Base-by-base conservation (phyloP, 1,139 yeast genomes). In the Wickerhamomyces sp. region DNA sequence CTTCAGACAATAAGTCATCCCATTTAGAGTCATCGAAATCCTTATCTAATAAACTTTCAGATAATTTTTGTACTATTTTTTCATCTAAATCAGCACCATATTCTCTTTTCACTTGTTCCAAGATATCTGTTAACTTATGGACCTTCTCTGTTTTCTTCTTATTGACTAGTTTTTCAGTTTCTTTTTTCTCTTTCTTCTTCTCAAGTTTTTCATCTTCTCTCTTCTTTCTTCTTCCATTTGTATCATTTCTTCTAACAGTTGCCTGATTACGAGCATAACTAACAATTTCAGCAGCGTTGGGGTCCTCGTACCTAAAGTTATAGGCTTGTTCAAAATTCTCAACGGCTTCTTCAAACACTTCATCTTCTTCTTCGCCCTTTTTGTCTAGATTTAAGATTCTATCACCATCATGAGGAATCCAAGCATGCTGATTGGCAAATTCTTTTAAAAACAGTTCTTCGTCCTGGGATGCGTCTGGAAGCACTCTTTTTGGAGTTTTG, bases 211-310 rank as follows among this genome's bases (percentile, higher is more conserved):
- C 78, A 57, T 70, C 74, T 38, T 88, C 92, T 67, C 98, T 79
- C 63, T 81, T 82, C 60, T 83, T 77, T 66, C 88, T 88, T 55
- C 98, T 77, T 17, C 85, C 64, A 49, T 81, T 79, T 43, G 83
- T 74, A 37, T 79, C 81, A 18, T 82, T 78, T 59, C 98, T 76
- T 65, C 98, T 81, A 55, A 89, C 71, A 0, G 97, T 88, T 21
- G 95, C 95, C 60, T 89, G 96, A 48, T 75, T 85, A 74, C 99
- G 88, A 5, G 98, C 97, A 67, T 92, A 94, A n/a, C 96, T 82
- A 25, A 89, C 83, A 60, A 94, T 87, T 56, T 92, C 97, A 0
- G 92, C 87, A 9, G 96, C 76, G 49, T 79, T 80, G 13, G 95
- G 88, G 54, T 92, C 97, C 63, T 94, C 98, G 58, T 77, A 92